A percentile compares a stretch with the other conserved stretches of the same genome.
Conservation (phyloP, 2,329 filamentous ascomycete genomes). For the Sporothrix euskadiensis region DNA sequence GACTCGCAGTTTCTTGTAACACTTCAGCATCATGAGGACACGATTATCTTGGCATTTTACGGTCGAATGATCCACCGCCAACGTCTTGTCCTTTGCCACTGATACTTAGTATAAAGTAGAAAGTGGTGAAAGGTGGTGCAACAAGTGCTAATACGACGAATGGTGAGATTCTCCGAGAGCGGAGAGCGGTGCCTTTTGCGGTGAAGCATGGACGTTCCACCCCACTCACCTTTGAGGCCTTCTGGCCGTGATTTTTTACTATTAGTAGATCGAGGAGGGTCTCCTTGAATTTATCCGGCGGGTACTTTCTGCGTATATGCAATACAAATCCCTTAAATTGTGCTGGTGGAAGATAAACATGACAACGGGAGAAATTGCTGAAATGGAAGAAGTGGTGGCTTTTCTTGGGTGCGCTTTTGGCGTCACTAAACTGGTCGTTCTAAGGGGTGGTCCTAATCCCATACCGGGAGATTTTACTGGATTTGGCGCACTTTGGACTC, state of each 20-base stretch:
- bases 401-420: background rate
- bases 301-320: background rate
- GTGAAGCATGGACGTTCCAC: background rate
- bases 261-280: background rate
- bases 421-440: background rate
- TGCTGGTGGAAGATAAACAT: slow-evolving; percentile 3
- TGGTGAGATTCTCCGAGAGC: slow-evolving; percentile 2
- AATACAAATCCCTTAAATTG: background rate
- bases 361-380: slow-evolving; percentile 10
- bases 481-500: background rate
- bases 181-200: background rate
- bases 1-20: background rate
- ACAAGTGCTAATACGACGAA: background rate
- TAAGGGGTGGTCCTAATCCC: background rate
- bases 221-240: background rate
- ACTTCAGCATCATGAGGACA: background rate
- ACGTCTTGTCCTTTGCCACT: background rate
- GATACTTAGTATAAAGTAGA: background rate
- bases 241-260: background rate
- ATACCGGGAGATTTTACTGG: slow-evolving; percentile 13
- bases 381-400: background rate
- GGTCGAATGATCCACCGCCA: background rate
- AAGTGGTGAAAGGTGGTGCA: background rate
- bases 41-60: background rate
- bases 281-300: slow-evolving; percentile 2